Conservation (phyloP, 1,284 basidiomycete genomes). For the Mycena sp. region DNA sequence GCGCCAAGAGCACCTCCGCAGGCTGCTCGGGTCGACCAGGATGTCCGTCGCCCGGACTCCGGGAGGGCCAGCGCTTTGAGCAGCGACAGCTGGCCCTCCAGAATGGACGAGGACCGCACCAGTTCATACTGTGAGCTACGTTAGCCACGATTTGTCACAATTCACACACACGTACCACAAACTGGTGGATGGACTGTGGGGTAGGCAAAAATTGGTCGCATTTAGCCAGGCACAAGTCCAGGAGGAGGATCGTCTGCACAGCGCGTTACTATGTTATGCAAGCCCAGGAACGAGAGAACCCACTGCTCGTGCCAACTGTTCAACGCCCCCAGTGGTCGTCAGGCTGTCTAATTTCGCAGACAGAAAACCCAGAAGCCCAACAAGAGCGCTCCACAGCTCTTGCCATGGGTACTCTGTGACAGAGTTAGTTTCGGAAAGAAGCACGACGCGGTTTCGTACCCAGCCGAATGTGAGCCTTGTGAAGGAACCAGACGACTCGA, state of each 20-base stretch:
- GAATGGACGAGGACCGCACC: conserved; percentile 57
- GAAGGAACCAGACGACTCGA: conserved; percentile 63
- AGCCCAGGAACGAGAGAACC: conserved; percentile 7
- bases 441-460: conserved; percentile 46
- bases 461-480: conserved; percentile 58
- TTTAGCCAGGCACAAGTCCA: conserved; percentile 59
- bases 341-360: conserved; percentile 59
- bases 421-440: background rate
- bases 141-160: too few relatives aligned
- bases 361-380: conserved; percentile 64
- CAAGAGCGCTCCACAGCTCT: conserved; percentile 65
- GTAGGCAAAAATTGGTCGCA: conserved; percentile 60
- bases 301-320: conserved; percentile 63
- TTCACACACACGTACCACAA: conserved; percentile 70
- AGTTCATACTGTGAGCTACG: conserved; percentile 65
- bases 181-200: conserved; percentile 61
- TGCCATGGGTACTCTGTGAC: conserved; percentile 68
- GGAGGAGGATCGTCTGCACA: conserved; percentile 55
- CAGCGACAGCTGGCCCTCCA: conserved; percentile 57
- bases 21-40: conserved; percentile 41
- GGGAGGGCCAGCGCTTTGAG: conserved; percentile 52
- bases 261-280: background rate
- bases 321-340: conserved; percentile 58
- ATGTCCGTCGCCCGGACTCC: conserved; percentile 32
- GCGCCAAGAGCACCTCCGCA: conserved; percentile 49